A percentile compares a stretch with the other conserved stretches of the same genome.
phyloP scores from a whole-genome alignment of 2,329 filamentous ascomycete genomes.

The Fusarium sp. region DNA sequence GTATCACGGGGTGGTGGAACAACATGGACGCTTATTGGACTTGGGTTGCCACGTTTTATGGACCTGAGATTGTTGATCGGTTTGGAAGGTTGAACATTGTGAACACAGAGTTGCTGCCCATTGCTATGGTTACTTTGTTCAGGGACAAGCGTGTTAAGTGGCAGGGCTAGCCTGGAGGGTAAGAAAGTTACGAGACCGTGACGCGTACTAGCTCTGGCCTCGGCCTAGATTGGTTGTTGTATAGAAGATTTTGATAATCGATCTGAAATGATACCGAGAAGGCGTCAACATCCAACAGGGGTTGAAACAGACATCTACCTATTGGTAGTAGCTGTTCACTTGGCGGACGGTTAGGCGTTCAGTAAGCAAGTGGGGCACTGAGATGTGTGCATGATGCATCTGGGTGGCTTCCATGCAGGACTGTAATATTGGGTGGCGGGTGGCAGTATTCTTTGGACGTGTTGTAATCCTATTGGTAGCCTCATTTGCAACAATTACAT shows the following conservation, averaged over 20 bases:
- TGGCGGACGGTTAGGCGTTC: background rate
- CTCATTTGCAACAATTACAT: background rate
- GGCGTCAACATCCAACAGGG: no score
- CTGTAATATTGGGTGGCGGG: no score
- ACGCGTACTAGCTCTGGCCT: no score
- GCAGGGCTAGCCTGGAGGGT: constrained; percentile 43
- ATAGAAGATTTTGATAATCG: no score
- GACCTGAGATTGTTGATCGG: constrained; percentile 56
- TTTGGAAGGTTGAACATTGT: constrained; percentile 61
- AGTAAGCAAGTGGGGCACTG: background rate
- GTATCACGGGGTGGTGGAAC: constrained; percentile 46
- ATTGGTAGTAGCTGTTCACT: no score
- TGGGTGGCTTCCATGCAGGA: no score
- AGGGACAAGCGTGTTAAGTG: constrained; percentile 58
- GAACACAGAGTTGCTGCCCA: constrained; percentile 58
- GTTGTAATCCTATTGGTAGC: background rate
- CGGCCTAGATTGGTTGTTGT: no score
- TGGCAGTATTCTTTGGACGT: no score
- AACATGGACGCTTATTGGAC: constrained; percentile 58
- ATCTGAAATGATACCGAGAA: no score
- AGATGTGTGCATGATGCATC: no score
- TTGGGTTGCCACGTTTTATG: constrained; percentile 61
- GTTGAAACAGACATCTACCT: no score
- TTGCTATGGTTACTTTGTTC: constrained; percentile 60
- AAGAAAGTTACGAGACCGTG: no score